A percentile compares a stretch with the other conserved stretches of the same genome.
Evolutionary conservation across 176 grass and related monocot species (phyloP).

Genomic region (Guadua angustifolia): DNA sequence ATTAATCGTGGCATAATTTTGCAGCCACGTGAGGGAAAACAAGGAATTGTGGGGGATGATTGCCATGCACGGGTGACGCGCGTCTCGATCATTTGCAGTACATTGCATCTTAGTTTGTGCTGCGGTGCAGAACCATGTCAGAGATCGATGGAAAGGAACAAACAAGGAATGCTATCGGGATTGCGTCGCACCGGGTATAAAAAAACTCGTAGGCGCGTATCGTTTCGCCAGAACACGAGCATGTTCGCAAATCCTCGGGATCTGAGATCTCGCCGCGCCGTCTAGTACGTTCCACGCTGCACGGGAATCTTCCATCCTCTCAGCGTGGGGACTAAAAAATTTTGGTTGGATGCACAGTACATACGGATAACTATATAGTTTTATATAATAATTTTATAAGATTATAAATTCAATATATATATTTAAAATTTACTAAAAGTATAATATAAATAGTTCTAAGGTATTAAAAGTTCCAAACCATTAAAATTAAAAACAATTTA

Average conservation of each 20-base stretch:
- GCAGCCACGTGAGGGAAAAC: background rate
- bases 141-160: constrained; percentile 28
- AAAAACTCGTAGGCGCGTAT: constrained; percentile 35
- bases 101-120: background rate
- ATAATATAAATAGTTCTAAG: no score
- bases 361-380: no score
- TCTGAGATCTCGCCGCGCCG: constrained; percentile 45
- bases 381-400: no score
- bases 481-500: no score
- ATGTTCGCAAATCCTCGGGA: constrained; percentile 58
- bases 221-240: constrained; percentile 36
- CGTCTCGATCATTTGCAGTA: no score
- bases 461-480: no score
- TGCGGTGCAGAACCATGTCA: background rate
- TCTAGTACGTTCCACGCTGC: background rate
- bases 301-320: constrained; percentile 14
- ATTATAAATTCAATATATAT: no score
- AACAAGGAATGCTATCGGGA: background rate
- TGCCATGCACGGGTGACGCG: background rate
- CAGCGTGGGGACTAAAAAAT: no score
- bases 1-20: background rate
- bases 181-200: background rate
- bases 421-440: no score
- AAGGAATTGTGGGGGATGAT: background rate
- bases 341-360: no score